Evolutionary conservation across 2,329 filamentous ascomycete species (phyloP).

Genomic region (Claviceps lovelessii): DNA sequence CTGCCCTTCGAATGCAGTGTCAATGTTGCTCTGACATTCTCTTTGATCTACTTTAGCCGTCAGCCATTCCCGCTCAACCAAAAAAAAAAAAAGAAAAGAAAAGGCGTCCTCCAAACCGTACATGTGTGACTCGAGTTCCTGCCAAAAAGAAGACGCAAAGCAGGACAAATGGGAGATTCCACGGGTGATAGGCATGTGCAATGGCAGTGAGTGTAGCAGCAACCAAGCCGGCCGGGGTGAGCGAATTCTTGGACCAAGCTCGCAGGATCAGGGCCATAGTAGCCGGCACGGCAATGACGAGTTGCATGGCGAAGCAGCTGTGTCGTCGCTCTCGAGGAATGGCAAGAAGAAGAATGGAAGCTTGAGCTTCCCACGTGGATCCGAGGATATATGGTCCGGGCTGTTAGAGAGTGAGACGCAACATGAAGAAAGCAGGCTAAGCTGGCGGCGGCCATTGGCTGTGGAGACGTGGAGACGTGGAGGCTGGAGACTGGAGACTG

Average conservation of each 20-base stretch:
- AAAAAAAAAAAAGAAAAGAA: background rate
- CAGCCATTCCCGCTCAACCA: background rate
- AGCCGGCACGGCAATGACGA: conserved; percentile 41
- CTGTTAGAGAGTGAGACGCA: no score
- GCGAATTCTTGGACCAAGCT: conserved; percentile 56
- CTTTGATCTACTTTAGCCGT: conserved; percentile 50
- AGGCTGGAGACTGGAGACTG: no score
- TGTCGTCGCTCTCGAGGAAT: background rate
- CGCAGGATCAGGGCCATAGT: conserved; percentile 49
- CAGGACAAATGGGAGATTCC: conserved; percentile 78
- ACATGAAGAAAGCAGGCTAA: no score
- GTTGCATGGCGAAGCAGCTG: conserved; percentile 32
- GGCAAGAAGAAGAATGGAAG: background rate
- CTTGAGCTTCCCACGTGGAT: no score
- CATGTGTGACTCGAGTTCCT: conserved; percentile 73
- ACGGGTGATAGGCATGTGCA: conserved; percentile 81
- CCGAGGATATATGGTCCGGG: no score
- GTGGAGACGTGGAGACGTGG: no score
- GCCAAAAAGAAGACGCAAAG: conserved; percentile 75
- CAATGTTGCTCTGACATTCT: conserved; percentile 67
- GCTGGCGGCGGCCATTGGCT: no score
- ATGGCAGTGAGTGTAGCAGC: conserved; percentile 59
- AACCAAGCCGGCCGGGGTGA: conserved; percentile 63
- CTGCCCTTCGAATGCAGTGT: conserved; percentile 64
- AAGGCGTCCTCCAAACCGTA: conserved; percentile 19